Evolutionary conservation across 345 rosid genomes (phyloP).

Genomic region (Streptanthus diversifolius): DNA sequence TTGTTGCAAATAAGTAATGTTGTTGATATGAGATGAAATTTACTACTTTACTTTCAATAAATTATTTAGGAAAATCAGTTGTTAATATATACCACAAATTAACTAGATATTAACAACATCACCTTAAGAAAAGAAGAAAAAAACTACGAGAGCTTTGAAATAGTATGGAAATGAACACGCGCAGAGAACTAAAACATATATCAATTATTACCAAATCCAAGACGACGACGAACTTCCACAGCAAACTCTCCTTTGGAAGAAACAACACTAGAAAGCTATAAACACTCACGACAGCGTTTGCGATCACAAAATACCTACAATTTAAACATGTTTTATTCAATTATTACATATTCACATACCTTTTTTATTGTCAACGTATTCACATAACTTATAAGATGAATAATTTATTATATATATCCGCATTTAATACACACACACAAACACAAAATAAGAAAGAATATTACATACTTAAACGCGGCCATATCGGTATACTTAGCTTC

Average conservation of each 20-base stretch:
- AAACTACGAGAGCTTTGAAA: neutral
- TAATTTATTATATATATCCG: neutral
- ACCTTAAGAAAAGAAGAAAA: neutral
- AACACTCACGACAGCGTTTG: constrained; percentile 50
- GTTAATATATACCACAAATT: neutral
- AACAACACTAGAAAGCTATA: constrained; percentile 64
- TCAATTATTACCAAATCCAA: constrained; percentile 54
- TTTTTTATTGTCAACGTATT: too few species aligned
- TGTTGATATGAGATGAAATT: neutral
- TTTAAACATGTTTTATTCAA: neutral
- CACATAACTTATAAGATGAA: neutral
- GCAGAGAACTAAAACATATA: neutral
- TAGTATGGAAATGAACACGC: neutral
- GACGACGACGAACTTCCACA: constrained; percentile 59
- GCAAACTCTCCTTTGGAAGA: constrained; percentile 51
- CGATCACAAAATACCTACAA: constrained; percentile 74
- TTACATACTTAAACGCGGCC: constrained; percentile 63
- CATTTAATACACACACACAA: neutral
- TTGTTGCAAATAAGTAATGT: neutral
- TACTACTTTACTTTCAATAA: neutral
- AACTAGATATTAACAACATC: neutral
- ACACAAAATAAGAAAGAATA: neutral
- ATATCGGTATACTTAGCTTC: constrained; percentile 64
- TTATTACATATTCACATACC: neutral
- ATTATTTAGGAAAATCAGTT: neutral